Conservation (phyloP, 768 basidiomycete genomes). For the Rhodotorula taiwanensis region DNA sequence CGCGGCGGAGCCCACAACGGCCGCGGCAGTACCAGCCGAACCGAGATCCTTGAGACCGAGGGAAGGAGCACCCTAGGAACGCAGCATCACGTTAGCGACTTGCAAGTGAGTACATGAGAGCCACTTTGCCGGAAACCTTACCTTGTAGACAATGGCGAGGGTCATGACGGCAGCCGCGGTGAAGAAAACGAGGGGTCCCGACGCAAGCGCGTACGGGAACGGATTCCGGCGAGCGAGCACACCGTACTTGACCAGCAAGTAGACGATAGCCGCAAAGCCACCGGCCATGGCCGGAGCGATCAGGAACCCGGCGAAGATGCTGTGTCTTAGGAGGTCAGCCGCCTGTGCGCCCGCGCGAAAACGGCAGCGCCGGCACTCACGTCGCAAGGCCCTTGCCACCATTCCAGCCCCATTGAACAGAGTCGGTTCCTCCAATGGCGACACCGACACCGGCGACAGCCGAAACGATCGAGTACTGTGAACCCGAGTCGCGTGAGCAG, state of each 20-base stretch:
- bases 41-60: slow-evolving; percentile 45
- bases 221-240: slow-evolving; percentile 45
- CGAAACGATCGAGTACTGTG: slow-evolving; percentile 45
- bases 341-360: slow-evolving; percentile 3
- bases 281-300: slow-evolving; percentile 44
- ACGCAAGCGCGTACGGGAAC: slow-evolving; percentile 42
- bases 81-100: no score
- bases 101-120: no score
- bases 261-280: slow-evolving; percentile 45
- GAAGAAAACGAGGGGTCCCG: slow-evolving; percentile 42
- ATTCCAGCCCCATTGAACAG: slow-evolving; percentile 50
- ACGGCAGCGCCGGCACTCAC: background rate
- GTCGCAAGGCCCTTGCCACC: slow-evolving; percentile 43
- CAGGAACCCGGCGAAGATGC: slow-evolving; percentile 43
- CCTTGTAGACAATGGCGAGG: slow-evolving; percentile 44
- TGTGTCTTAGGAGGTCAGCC: no score
- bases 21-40: slow-evolving; percentile 42
- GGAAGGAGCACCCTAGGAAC: slow-evolving; percentile 43
- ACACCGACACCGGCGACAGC: slow-evolving; percentile 49
- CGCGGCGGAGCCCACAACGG: slow-evolving; percentile 45
- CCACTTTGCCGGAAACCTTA: no score
- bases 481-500: background rate
- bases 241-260: slow-evolving; percentile 44
- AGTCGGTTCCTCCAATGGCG: slow-evolving; percentile 44
- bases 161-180: slow-evolving; percentile 44